Evolutionary conservation across 2,329 filamentous ascomycete genomes (phyloP).

Genomic region (Diplocarpon rosae): DNA sequence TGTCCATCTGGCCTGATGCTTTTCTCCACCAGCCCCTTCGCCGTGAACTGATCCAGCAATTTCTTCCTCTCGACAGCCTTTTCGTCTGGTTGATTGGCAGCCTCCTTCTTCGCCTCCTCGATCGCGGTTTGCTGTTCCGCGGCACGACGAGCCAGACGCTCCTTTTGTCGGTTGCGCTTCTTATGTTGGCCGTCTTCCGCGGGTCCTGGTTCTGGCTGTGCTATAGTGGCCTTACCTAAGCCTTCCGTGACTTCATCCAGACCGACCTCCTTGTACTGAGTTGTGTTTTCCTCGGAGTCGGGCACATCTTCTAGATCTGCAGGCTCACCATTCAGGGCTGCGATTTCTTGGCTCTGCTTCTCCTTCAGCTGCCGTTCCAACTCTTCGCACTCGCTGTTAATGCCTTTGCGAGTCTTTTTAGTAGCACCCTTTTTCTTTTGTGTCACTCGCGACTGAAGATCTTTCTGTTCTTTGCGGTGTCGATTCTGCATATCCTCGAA

Average conservation of each 20-base stretch:
- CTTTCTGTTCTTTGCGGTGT: conserved; percentile 80
- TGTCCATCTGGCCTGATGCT: conserved; percentile 86
- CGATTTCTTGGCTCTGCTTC: conserved; percentile 52
- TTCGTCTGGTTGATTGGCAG: conserved; percentile 60
- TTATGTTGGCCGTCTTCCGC: conserved; percentile 27
- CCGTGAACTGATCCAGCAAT: conserved; percentile 58
- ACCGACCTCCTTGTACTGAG: conserved; percentile 3
- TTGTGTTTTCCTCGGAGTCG: conserved; percentile 2
- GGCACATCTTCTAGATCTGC: conserved; percentile 1
- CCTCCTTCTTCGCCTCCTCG: conserved; percentile 62
- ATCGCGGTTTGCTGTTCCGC: conserved; percentile 68
- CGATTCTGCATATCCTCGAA: conserved; percentile 69
- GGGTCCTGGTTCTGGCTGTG: conserved; percentile 7
- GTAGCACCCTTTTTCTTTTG: conserved; percentile 96
- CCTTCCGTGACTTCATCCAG: conserved; percentile 14
- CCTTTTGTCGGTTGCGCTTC: conserved; percentile 87
- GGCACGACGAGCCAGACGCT: conserved; percentile 76
- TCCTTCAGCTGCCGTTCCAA: conserved; percentile 57
- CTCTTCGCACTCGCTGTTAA: conserved; percentile 65
- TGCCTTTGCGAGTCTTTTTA: conserved; percentile 69
- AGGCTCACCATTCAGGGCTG: conserved; percentile 1
- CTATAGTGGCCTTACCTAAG: conserved; percentile 16
- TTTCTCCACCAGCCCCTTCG: conserved; percentile 57
- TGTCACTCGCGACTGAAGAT: conserved; percentile 74
- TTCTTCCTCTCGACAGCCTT: conserved; percentile 56